phyloP scores from a whole-genome alignment of 441 rosid genomes.

The Geranium incanum region DNA sequence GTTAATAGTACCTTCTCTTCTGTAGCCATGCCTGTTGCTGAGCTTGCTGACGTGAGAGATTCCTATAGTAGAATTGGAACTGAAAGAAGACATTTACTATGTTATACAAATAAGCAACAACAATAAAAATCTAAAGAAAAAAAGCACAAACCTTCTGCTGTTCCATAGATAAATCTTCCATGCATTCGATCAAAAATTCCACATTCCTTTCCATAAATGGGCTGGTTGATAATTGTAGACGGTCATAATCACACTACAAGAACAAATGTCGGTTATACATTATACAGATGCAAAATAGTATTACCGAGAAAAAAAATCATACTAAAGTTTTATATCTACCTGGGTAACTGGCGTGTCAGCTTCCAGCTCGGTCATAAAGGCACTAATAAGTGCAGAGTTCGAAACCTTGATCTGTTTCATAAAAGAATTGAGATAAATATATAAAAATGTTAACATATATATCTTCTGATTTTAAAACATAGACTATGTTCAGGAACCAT shows the following conservation, averaged over 20 bases:
- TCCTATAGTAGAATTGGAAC: conserved; percentile 83
- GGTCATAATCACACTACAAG: conserved; percentile 75
- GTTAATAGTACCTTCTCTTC: conserved; percentile 59
- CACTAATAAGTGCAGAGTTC: conserved; percentile 89
- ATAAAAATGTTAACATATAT: no score
- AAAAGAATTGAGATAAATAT: conserved; percentile 8
- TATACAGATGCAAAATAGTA: background rate
- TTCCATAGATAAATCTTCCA: conserved; percentile 81
- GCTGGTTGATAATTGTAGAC: conserved; percentile 68
- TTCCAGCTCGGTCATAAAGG: conserved; percentile 91
- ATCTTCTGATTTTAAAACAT: no score
- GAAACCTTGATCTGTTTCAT: conserved; percentile 78
- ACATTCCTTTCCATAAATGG: conserved; percentile 80
- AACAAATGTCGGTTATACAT: background rate
- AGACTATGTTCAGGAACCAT: no score
- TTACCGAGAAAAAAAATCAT: background rate
- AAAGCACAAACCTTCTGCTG: conserved; percentile 69
- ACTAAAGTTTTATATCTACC: conserved; percentile 31
- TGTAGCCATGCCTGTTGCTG: conserved; percentile 99
- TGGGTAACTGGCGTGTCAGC: conserved; percentile 77
- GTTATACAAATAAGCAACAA: conserved; percentile 11
- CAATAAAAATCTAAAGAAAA: conserved; percentile 9
- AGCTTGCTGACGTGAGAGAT: conserved; percentile 81
- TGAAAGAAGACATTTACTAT: conserved; percentile 24
- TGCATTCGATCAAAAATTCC: conserved; percentile 90